Base-by-base conservation (phyloP, 257 asterid species). In the Plantago elongata region DNA sequence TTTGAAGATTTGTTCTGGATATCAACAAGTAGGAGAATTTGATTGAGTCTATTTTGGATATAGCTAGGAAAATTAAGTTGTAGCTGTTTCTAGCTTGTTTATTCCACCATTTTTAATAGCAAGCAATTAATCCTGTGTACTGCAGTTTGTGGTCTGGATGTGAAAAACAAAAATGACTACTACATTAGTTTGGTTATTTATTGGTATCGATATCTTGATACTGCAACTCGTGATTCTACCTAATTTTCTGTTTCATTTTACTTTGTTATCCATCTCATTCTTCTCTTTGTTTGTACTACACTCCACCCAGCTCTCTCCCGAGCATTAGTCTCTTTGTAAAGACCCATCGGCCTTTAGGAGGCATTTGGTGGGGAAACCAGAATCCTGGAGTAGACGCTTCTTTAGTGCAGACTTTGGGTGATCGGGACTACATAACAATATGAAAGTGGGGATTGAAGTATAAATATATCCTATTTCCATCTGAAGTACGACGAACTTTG, bases 51-150 rank as follows among this genome's bases (percentile, higher is more conserved):
- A 44, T 57, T 17, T 16, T n/a, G n/a, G n/a, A 54, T n/a, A n/a
- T n/a, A 54, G 54, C 54, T 38, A 66, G 71, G 62, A 62, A 54
- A 70, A 48, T 16, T 38, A 56, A 43, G 67, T 65, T 13, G 54
- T 60, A 51, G 71, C 70, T 82, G 67, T 74, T 74, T 70, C 48
- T 56, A n/a, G n/a, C 64, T 13, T 56, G 17, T 16, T 13, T 70
- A n/a, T n/a, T n/a, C n/a, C n/a, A n/a, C 63, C 69, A 17, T 9
- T 73, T 50, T 51, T 65, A 64, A 64, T 68, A 56, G 63, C 54
- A 55, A 51, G 78, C 30, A 54, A 56, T 27, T 58, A n/a, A n/a
- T n/a, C n/a, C 67, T 49, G 13, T 63, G 62, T 73, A 65, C 74
- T 69, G 65, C n/a, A 49, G 42, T 50, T 51, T 22, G 37, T 61